Percentiles rank a stretch among this genome's conserved stretches.
Conservation (phyloP, 2,329 filamentous ascomycete species). For the Phaeosphaeriaceae sp. region DNA sequence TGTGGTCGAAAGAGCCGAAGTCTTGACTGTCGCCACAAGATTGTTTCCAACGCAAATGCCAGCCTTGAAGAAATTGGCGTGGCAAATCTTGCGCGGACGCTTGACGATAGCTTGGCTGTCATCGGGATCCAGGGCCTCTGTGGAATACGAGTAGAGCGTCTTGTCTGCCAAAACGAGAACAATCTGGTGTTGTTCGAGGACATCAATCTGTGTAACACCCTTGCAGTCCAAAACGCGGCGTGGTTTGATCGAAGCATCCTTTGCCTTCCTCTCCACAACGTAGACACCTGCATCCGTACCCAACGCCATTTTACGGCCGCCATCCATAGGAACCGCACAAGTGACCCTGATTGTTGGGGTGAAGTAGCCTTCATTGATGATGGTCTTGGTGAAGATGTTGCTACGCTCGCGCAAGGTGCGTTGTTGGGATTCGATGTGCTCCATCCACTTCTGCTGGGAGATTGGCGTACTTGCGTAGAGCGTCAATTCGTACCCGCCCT, state of each 20-base stretch:
- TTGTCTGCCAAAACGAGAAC: constrained; percentile 93
- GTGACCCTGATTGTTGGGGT: constrained; percentile 89
- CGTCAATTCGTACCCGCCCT: constrained; percentile 91
- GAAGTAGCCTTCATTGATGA: constrained; percentile 87
- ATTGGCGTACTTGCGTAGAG: constrained; percentile 87
- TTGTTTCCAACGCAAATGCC: constrained; percentile 94
- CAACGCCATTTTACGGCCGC: constrained; percentile 91
- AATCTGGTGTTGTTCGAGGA: constrained; percentile 92
- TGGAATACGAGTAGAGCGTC: constrained; percentile 86
- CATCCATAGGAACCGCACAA: constrained; percentile 92
- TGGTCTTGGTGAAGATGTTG: constrained; percentile 73
- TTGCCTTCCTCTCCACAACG: constrained; percentile 87
- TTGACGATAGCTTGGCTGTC: constrained; percentile 79
- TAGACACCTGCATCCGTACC: constrained; percentile 95
- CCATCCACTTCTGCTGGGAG: constrained; percentile 94
- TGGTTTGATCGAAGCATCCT: constrained; percentile 76
- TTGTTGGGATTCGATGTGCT: constrained; percentile 92
- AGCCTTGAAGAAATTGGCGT: constrained; percentile 98
- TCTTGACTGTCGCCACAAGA: constrained; percentile 95
- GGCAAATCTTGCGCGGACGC: constrained; percentile 93
- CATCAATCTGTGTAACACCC: constrained; percentile 92
- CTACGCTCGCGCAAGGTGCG: constrained; percentile 79
- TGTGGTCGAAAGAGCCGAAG: constrained; percentile 88
- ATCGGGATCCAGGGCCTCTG: constrained; percentile 84
- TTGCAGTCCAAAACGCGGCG: constrained; percentile 85